A percentile compares a stretch with the other conserved stretches of the same genome.
phyloP scores from a whole-genome alignment of 2,329 filamentous ascomycete species.

The Chaetoscypha palmicola region DNA sequence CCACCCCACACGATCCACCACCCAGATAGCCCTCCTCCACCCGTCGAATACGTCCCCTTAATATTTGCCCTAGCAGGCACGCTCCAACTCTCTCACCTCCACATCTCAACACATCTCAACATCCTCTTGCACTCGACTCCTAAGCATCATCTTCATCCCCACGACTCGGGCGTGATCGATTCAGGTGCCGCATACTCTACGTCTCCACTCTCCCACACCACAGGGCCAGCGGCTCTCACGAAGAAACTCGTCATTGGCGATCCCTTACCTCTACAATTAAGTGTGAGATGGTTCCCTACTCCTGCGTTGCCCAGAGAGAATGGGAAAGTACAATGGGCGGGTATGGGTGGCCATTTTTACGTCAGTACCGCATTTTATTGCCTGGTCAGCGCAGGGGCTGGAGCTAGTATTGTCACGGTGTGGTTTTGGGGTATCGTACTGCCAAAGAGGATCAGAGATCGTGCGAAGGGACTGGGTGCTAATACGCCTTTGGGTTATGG shows the following conservation, averaged over 20 bases:
- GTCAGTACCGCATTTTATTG: slow-evolving; percentile 58
- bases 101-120: slow-evolving; percentile 85
- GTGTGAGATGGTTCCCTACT: slow-evolving; percentile 79
- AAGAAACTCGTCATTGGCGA: slow-evolving; percentile 80
- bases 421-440: slow-evolving; percentile 56
- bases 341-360: slow-evolving; percentile 57
- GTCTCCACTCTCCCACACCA: slow-evolving; percentile 56
- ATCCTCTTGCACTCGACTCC: slow-evolving; percentile 66
- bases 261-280: slow-evolving; percentile 69
- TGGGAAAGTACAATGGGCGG: slow-evolving; percentile 57
- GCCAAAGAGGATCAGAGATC: slow-evolving; percentile 35
- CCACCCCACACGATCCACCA: slow-evolving; percentile 48
- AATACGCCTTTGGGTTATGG: slow-evolving; percentile 27
- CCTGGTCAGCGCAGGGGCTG: slow-evolving; percentile 51
- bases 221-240: slow-evolving; percentile 40
- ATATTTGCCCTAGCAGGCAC: slow-evolving; percentile 87
- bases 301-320: slow-evolving; percentile 63
- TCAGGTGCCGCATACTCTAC: slow-evolving; percentile 84
- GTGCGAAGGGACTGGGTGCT: slow-evolving; percentile 22
- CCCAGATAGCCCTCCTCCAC: slow-evolving; percentile 26
- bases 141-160: slow-evolving; percentile 55
- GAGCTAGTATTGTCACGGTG: slow-evolving; percentile 42
- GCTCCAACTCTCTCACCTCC: slow-evolving; percentile 80
- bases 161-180: slow-evolving; percentile 72
- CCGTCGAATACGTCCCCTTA: slow-evolving; percentile 67